phyloP scores from a whole-genome alignment of 1,284 basidiomycete species.

The Pyrrhoderma lamaoense region DNA sequence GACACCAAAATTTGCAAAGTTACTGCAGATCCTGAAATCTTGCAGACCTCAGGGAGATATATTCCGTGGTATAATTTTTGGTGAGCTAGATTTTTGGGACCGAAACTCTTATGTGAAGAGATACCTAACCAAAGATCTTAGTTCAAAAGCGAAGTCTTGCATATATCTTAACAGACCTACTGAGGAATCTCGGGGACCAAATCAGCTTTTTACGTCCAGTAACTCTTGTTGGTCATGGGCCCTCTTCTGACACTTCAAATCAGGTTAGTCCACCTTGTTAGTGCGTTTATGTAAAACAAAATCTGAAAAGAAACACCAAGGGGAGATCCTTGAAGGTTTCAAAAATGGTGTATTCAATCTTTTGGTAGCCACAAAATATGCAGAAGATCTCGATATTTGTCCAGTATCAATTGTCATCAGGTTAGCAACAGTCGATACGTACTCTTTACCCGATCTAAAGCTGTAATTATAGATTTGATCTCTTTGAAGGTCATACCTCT shows the following conservation, averaged over 20 bases:
- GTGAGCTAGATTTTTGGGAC: constrained; percentile 29
- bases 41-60: constrained; percentile 42
- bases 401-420: constrained; percentile 49
- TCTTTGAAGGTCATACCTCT: constrained; percentile 53
- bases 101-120: not conserved
- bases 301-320: too few species aligned
- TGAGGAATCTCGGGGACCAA: constrained; percentile 36
- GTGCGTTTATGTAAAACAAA: too few species aligned
- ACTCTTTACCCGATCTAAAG: too few species aligned
- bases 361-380: constrained; percentile 48
- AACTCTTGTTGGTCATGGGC: constrained; percentile 28
- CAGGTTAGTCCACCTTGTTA: constrained; percentile 14
- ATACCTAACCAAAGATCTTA: constrained; percentile 22
- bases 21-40: constrained; percentile 49
- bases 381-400: constrained; percentile 52
- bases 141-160: constrained; percentile 41
- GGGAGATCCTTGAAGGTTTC: constrained; percentile 42
- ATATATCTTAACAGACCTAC: constrained; percentile 37
- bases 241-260: constrained; percentile 17
- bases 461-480: constrained; percentile 49
- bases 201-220: constrained; percentile 37
- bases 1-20: constrained; percentile 51
- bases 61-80: constrained; percentile 61
- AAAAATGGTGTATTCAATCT: constrained; percentile 50
- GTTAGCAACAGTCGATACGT: too few species aligned